Evolutionary conservation across 2,329 filamentous ascomycete genomes (phyloP).

Genomic region (Phoma sp.): DNA sequence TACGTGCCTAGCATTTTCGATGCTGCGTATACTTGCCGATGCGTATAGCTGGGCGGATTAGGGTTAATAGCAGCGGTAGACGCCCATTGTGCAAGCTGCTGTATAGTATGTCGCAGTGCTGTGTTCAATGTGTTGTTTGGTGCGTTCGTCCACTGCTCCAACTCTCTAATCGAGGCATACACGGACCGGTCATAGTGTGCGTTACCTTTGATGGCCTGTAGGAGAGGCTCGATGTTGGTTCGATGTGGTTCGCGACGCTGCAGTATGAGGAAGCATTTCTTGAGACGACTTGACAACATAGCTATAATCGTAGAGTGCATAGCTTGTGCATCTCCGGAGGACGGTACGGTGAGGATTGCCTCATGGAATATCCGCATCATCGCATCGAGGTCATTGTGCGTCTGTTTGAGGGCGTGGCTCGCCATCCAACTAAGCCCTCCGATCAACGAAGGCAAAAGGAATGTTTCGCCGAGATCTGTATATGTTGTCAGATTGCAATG

Average conservation of each 20-base stretch:
- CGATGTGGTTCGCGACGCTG: constrained; percentile 71
- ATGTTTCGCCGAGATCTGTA: constrained; percentile 76
- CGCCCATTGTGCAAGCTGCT: constrained; percentile 71
- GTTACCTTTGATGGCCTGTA: constrained; percentile 68
- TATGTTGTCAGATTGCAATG: background rate
- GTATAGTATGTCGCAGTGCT: constrained; percentile 66
- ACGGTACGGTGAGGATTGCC: constrained; percentile 72
- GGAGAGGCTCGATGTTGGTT: constrained; percentile 72
- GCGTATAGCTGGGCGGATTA: constrained; percentile 70
- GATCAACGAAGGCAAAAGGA: constrained; percentile 78
- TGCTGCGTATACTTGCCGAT: constrained; percentile 70
- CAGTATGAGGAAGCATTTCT: constrained; percentile 70
- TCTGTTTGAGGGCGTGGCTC: constrained; percentile 71
- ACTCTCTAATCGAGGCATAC: constrained; percentile 68
- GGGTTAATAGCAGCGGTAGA: constrained; percentile 57
- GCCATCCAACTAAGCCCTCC: constrained; percentile 75
- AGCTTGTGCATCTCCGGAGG: constrained; percentile 72
- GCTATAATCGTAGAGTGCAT: constrained; percentile 76
- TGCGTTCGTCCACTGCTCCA: constrained; percentile 70
- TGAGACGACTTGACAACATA: constrained; percentile 72
- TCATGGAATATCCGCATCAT: constrained; percentile 75
- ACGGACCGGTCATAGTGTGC: constrained; percentile 66
- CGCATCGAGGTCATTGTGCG: constrained; percentile 68
- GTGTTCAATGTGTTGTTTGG: constrained; percentile 63
- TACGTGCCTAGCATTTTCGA: constrained; percentile 67